Conservation (phyloP, 768 basidiomycete species). For the Naganishia friedmannii region DNA sequence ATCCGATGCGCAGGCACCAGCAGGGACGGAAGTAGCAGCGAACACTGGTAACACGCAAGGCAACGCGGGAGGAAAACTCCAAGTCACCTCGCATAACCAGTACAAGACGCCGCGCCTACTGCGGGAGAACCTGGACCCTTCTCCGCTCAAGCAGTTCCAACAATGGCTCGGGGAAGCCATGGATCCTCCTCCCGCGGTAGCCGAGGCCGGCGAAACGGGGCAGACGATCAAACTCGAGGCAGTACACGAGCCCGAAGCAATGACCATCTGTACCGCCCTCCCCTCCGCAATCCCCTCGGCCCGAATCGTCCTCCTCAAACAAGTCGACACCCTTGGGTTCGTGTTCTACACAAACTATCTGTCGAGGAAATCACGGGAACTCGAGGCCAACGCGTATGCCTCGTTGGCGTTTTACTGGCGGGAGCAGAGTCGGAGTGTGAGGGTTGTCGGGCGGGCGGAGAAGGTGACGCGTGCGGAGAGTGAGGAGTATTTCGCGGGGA, state of each 20-base stretch:
- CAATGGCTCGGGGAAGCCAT: constrained; percentile 67
- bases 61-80: constrained; percentile 29
- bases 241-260: constrained; percentile 84
- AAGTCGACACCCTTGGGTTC: constrained; percentile 78
- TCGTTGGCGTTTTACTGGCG: constrained; percentile 88
- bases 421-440: constrained; percentile 73
- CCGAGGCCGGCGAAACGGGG: neutral
- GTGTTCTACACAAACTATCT: constrained; percentile 96
- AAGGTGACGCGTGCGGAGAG: constrained; percentile 70
- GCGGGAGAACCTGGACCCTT: constrained; percentile 62
- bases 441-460: constrained; percentile 82
- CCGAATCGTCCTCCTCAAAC: constrained; percentile 85
- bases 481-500: constrained; percentile 73
- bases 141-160: constrained; percentile 81
- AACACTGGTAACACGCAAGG: constrained; percentile 1
- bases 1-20: constrained; percentile 12
- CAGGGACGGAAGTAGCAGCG: constrained; percentile 5
- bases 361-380: constrained; percentile 83
- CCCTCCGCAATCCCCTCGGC: constrained; percentile 71
- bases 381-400: constrained; percentile 71
- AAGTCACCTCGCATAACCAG: constrained; percentile 70
- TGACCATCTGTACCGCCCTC: constrained; percentile 64
- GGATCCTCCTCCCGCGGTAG: constrained; percentile 26
- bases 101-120: constrained; percentile 69
- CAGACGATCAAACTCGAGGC: constrained; percentile 55